These are phyloP conservation scores for Picea glauca DNA, from an alignment of 75 land plant species.

Conservation along the genomic window DNA sequence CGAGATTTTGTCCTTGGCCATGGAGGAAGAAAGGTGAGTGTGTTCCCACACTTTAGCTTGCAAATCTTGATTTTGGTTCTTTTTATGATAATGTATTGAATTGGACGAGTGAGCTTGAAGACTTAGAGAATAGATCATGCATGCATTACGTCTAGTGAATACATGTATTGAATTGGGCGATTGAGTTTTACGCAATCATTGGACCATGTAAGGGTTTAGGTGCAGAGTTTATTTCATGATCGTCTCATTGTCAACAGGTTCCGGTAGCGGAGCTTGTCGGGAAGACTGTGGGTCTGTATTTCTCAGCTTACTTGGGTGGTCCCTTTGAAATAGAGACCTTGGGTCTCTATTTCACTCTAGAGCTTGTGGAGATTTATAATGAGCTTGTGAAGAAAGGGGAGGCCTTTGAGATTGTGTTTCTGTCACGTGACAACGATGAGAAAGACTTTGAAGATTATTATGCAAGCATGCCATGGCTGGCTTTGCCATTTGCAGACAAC, in stretches of 20 bases:
- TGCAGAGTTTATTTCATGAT: too few species aligned
- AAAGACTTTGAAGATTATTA: constrained; percentile 15
- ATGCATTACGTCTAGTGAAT: too few species aligned
- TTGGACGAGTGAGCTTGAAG: too few species aligned
- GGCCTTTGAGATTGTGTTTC: constrained; percentile 29
- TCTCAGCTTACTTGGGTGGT: constrained; percentile 34
- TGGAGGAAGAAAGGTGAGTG: constrained; percentile 35
- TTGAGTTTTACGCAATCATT: too few species aligned
- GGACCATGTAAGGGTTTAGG: too few species aligned
- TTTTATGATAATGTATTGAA: too few species aligned
- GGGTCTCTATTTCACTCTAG: constrained; percentile 19
- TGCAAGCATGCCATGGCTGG: constrained; percentile 31
- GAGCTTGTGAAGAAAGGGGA: constrained; percentile 19
- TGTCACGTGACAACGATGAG: constrained; percentile 26
- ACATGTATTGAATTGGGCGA: too few species aligned
- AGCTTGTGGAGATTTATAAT: constrained; percentile 24
- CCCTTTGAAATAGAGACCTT: constrained; percentile 17
- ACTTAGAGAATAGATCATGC: too few species aligned
- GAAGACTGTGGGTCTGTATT: constrained; percentile 51
- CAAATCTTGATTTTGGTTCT: too few species aligned
- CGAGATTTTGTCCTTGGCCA: constrained; percentile 40
- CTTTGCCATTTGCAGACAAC: constrained; percentile 20
- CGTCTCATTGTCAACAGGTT: constrained; percentile 14
- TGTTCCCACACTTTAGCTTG: not conserved
- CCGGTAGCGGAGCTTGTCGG: constrained; percentile 29